Base-by-base conservation (phyloP, 495 filamentous ascomycete species). In the Letharia lupina region DNA sequence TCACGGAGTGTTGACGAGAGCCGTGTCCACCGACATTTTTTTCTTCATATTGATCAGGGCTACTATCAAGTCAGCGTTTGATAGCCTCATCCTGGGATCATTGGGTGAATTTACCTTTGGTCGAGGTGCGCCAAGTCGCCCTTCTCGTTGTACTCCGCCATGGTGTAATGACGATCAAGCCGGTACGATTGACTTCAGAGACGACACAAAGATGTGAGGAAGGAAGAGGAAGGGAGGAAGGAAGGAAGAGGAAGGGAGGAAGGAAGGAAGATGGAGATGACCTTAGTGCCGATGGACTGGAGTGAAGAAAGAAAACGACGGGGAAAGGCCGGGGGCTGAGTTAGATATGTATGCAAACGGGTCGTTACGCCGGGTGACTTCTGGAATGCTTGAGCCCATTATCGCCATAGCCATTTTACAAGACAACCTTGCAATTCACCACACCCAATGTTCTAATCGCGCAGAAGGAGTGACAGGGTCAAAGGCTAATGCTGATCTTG, bases 1-100 rank as follows among this genome's bases (percentile, higher is more conserved):
- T 66, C 33, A 70, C 69, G 5, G 69, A 68, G n/a, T 65, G 63
- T 52, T 65, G 66, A 40, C 63, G 66, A 33, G 54, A 61, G 60
- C 69, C 64, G 13, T 40, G 33, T 57, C 47, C 37, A 42, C 47
- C 52, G 16, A n/a, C 48, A 48, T 57, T 35, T 54, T 61, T 57
- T 15, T 66, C 48, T 18, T 64, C 67, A 44, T 57, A 66, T 18
- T 60, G 39, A 15, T 69, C 68, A 31, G 45, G 40, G 41, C 56
- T 35, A 13, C 16, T 9, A 13, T 52, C 11, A 20, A 33, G 64
- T 65, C 41, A 65, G 57, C 6, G 31, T 45, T 31, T 31, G 31
- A 37, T 41, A 23, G 35, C n/a, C 11, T 31, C 37, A 12, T 37
- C 12, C 33, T 33, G 20, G 16, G 31, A 39, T 5, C 23, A 61